Evolutionary conservation across 345 rosid genomes (phyloP), one percentile per base, ranked within the genome.

Genomic region (Viola odorata): DNA sequence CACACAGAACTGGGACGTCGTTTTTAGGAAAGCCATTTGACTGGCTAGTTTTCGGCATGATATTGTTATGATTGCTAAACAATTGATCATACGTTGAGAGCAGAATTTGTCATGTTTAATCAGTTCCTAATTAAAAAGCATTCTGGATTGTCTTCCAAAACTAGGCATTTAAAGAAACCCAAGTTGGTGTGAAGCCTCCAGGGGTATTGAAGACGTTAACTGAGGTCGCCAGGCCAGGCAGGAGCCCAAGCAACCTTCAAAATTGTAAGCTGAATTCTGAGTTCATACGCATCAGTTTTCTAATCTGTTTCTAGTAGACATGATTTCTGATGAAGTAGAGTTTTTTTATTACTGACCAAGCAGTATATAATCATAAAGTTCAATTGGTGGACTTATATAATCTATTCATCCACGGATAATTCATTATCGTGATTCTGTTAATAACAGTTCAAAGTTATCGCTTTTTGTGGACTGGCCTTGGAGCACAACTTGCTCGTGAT

Each of bases 401-500:
- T 37, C 37, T 42, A 14, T 17, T 11, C 11, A 9, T 14, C 32
- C 9, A 3, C 1, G 32, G 54, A 38, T 15, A 15, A 16, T 32
- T 62, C 32, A 5, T 40, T 9, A 14, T 3, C 55, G 45, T 40
- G 5, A 4, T 11, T 9, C 36, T 58, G 11, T 14, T 36, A 12
- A 13, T 39, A 45, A 55, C 84, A 94, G 97, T 75, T 66, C 85
- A 77, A 81, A 77, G 82, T 36, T 94, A 90, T 61, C 87, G 97
- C n/a, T 39, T 77, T 45, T 80, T 94, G 17, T 90, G 96, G 96
- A 86, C 90, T 48, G 99, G 99, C 74, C 83, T 94, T 79, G 95
- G 99, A 69, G 94, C 99, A 8, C 97, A 94, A 73, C 90, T 94
- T 75, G 86, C 90, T 62, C 96, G 97, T 42, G 99, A 94, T 81